Conservation (phyloP, 192 early-diverging fungal species). For the Lobulomyces angularis region DNA sequence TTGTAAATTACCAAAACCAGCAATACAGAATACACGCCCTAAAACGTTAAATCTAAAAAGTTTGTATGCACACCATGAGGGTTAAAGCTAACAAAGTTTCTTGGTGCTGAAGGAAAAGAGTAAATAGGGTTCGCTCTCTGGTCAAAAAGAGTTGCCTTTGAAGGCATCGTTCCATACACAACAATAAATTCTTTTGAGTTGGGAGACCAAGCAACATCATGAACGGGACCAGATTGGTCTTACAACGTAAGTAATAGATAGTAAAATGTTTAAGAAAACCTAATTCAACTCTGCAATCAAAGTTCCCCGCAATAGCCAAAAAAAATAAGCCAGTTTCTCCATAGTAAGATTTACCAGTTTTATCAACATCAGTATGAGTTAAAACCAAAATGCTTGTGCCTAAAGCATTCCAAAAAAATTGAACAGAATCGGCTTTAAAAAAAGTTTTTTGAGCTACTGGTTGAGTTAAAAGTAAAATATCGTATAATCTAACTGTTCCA, state of each 20-base stretch:
- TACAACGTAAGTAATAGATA: constrained; percentile 13
- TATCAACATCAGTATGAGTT: constrained; percentile 91
- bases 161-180: constrained; percentile 83
- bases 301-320: constrained; percentile 78
- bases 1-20: constrained; percentile 91
- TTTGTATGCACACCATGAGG: too few species aligned
- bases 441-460: constrained; percentile 84
- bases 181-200: constrained; percentile 96
- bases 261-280: constrained; percentile 15
- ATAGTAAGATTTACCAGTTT: constrained; percentile 90
- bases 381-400: constrained; percentile 80
- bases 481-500: constrained; percentile 77
- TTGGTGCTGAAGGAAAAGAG: constrained; percentile 73
- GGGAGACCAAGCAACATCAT: constrained; percentile 91
- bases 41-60: too few species aligned
- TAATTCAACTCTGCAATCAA: constrained; percentile 77
- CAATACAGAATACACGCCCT: constrained; percentile 76
- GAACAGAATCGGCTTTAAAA: constrained; percentile 83
- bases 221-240: constrained; percentile 81
- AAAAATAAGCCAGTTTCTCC: constrained; percentile 92
- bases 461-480: constrained; percentile 56
- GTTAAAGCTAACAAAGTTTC: constrained; percentile 82
- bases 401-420: constrained; percentile 79
- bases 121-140: constrained; percentile 71
- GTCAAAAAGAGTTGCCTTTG: constrained; percentile 86